Conservation (phyloP, 2,329 filamentous ascomycete genomes). For the Epicoccum nigrum region DNA sequence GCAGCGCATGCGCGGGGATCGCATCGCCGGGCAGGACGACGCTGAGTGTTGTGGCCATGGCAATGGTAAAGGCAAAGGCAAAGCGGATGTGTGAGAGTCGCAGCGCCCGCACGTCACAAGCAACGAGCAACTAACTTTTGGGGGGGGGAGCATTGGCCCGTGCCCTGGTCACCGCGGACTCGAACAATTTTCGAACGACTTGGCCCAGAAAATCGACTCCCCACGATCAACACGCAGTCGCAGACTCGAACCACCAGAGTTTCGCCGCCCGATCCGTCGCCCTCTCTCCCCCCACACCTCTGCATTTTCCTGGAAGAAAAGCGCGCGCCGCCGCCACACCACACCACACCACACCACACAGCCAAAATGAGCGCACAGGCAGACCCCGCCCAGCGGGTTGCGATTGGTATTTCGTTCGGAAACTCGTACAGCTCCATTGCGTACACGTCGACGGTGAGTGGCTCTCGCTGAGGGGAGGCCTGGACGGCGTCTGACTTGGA, state of each 20-base stretch:
- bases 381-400: constrained; percentile 62
- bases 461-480: neutral
- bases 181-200: constrained; percentile 6
- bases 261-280: neutral
- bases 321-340: constrained; percentile 1
- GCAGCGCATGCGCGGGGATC: constrained; percentile 70
- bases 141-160: neutral
- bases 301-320: neutral
- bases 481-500: constrained; percentile 14
- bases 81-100: neutral
- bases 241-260: constrained; percentile 7
- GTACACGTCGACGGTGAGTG: constrained; percentile 70
- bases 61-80: constrained; percentile 2
- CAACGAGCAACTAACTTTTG: constrained; percentile 5
- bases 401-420: constrained; percentile 96
- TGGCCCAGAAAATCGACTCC: neutral
- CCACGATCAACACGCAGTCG: constrained; percentile 1
- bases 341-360: constrained; percentile 2
- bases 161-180: neutral
- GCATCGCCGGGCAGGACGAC: constrained; percentile 83
- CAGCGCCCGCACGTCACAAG: constrained; percentile 4
- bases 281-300: neutral
- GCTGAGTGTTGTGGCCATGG: constrained; percentile 62
- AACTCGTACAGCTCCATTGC: constrained; percentile 99
- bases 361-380: constrained; percentile 58